Evolutionary conservation across 495 filamentous ascomycete species (phyloP).

Genomic region (Aspergillus funiculosus): DNA sequence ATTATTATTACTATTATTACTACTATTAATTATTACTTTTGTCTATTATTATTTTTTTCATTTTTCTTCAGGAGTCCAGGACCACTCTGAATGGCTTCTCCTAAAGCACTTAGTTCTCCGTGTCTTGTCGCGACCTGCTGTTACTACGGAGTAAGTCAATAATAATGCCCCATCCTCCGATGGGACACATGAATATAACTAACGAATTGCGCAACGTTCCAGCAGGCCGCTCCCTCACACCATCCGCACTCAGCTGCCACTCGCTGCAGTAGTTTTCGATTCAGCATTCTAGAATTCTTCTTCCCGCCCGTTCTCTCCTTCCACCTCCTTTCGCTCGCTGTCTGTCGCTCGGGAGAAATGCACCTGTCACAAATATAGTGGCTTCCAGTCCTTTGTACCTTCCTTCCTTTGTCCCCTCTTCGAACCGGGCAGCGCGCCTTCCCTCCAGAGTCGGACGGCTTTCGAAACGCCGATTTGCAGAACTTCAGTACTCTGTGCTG

Average conservation of each 20-base stretch:
- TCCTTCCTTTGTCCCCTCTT: background rate
- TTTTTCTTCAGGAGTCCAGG: background rate
- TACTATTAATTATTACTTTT: background rate
- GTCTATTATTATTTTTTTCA: background rate
- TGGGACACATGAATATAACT: slow-evolving; percentile 21
- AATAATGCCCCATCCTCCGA: slow-evolving; percentile 15
- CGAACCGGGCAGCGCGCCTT: too few species aligned
- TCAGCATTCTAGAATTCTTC: slow-evolving; percentile 1
- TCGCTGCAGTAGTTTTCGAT: slow-evolving; percentile 2
- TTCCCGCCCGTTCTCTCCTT: background rate
- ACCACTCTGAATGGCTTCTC: slow-evolving; percentile 15
- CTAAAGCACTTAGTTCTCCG: slow-evolving; percentile 10
- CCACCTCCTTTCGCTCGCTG: slow-evolving; percentile 2
- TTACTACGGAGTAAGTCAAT: background rate
- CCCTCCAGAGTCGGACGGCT: too few species aligned
- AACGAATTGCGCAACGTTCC: slow-evolving; percentile 19
- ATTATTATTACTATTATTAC: slow-evolving; percentile 4
- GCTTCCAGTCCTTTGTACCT: background rate
- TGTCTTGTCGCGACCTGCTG: background rate
- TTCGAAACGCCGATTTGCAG: too few species aligned
- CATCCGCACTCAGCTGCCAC: slow-evolving; percentile 4
- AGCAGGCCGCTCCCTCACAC: background rate
- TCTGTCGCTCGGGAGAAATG: slow-evolving; percentile 7
- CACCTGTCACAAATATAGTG: background rate
- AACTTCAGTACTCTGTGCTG: too few species aligned